These are phyloP conservation scores for Ogataea chonburiensis DNA, from an alignment of 805 yeast genomes.

Conservation along the genomic window DNA sequence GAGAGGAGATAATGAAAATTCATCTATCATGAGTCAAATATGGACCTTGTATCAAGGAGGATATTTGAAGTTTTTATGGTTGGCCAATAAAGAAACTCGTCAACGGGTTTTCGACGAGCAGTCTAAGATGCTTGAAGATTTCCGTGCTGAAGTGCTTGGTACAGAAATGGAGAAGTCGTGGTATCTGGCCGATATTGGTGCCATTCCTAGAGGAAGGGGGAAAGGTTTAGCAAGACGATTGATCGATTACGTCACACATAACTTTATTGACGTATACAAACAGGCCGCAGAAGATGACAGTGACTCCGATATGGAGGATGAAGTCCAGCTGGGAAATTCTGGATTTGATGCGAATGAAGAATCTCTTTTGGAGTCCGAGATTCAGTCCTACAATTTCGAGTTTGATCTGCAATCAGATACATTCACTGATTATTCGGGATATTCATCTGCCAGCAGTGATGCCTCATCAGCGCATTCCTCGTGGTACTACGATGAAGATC, in stretches of 20 bases:
- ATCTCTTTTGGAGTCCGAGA: slow-evolving; percentile 34
- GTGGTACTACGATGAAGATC: slow-evolving; percentile 36
- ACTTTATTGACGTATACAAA: slow-evolving; percentile 38
- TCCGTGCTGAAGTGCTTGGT: slow-evolving; percentile 44
- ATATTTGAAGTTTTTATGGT: slow-evolving; percentile 35
- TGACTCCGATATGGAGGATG: slow-evolving; percentile 23
- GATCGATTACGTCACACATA: slow-evolving; percentile 48
- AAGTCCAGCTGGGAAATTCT: slow-evolving; percentile 13
- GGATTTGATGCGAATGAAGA: slow-evolving; percentile 23
- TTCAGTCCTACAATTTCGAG: slow-evolving; percentile 34
- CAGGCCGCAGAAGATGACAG: slow-evolving; percentile 15
- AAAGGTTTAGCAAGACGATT: slow-evolving; percentile 55
- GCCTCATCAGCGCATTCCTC: slow-evolving; percentile 36
- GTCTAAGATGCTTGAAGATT: slow-evolving; percentile 43
- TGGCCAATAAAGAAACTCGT: slow-evolving; percentile 43
- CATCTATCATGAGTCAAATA: slow-evolving; percentile 33
- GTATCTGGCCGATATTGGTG: slow-evolving; percentile 61
- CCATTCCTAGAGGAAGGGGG: slow-evolving; percentile 56
- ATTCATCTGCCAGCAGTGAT: slow-evolving; percentile 33
- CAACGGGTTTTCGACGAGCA: slow-evolving; percentile 51
- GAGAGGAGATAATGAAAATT: slow-evolving; percentile 16
- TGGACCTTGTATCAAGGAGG: slow-evolving; percentile 37
- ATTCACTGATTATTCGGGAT: slow-evolving; percentile 36
- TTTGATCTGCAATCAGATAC: slow-evolving; percentile 36
- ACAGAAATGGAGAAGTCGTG: slow-evolving; percentile 43